phyloP scores from a whole-genome alignment of 768 basidiomycete species.

The Kwoniella sp. region DNA sequence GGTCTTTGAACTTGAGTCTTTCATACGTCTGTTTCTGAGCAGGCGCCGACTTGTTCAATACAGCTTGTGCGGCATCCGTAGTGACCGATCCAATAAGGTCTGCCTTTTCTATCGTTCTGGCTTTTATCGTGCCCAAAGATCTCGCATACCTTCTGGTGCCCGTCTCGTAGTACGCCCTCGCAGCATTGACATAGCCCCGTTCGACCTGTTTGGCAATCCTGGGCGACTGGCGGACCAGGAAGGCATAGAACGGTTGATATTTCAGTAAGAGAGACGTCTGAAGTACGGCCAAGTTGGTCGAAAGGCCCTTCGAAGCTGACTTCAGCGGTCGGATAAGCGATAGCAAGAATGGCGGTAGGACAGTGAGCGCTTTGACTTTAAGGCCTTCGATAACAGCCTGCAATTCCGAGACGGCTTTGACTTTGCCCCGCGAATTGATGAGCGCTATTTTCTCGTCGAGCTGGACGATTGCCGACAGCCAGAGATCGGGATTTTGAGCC shows the following conservation, averaged over 20 bases:
- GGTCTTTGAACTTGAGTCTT: slow-evolving; percentile 68
- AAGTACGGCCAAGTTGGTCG: slow-evolving; percentile 89
- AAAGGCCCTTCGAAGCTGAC: slow-evolving; percentile 62
- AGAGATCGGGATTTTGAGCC: slow-evolving; percentile 66
- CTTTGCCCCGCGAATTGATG: slow-evolving; percentile 72
- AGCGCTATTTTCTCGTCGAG: slow-evolving; percentile 75
- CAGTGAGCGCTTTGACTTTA: slow-evolving; percentile 84
- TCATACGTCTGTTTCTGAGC: slow-evolving; percentile 49
- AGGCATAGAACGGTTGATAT: slow-evolving; percentile 77
- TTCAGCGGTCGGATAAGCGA: slow-evolving; percentile 80
- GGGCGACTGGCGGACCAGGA: slow-evolving; percentile 79
- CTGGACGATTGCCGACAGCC: slow-evolving; percentile 79
- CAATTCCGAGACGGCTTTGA: slow-evolving; percentile 82
- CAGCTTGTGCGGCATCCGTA: slow-evolving; percentile 58
- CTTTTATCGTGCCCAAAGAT: slow-evolving; percentile 74
- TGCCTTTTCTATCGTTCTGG: slow-evolving; percentile 65
- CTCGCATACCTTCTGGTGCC: slow-evolving; percentile 87
- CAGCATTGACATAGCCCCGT: slow-evolving; percentile 77
- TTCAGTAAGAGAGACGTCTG: slow-evolving; percentile 85
- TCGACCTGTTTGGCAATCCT: slow-evolving; percentile 84
- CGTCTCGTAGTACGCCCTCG: slow-evolving; percentile 92
- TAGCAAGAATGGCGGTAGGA: slow-evolving; percentile 83
- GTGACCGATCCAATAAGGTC: slow-evolving; percentile 64
- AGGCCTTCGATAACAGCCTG: slow-evolving; percentile 82
- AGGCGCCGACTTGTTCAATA: slow-evolving; percentile 33